Evolutionary conservation across 306 rosid species (phyloP), one percentile per base, ranked within the genome.

Genomic region (Prunus mongolica): DNA sequence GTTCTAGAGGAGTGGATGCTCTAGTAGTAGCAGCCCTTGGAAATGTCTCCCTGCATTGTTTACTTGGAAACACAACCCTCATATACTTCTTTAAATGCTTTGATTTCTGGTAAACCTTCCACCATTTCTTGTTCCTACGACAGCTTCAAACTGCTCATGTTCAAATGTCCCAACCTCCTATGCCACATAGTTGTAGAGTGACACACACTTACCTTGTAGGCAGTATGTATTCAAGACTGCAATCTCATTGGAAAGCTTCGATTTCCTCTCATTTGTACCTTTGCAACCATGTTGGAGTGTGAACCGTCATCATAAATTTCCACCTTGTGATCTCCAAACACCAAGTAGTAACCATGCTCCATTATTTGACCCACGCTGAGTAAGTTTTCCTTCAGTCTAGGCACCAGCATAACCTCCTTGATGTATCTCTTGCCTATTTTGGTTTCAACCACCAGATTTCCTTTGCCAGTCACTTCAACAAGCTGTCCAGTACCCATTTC

Each of bases 361-460:
- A 57, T 8, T 2, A 57, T 22, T 0, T 57, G 0, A 4, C 16
- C 0, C 8, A 56, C 15, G 11, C 3, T 57, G 0, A 9, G 30
- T 10, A 57, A 0, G 2, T 57, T 57, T 5, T 3, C 2, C 2
- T 56, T 20, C 0, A 20, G 14, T 9, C 62, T 6, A 1, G 1
- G 24, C 1, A 57, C 30, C 2, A 22, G 2, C 30, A 22, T 57
- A 0, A 22, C 30, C 20, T 57, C 6, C 4, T 27, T 27, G 3
- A 27, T 27, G 28, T 2, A 27, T 27, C 2, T 27, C 28, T 27
- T 0, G 28, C 28, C 28, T 27, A 27, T 27, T 27, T 27, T 27
- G 2, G 28, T 27, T 27, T 27, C 28, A 27, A 27, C 28, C 28
- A 27, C 28, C 0, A 27, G 28, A 27, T 27, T 27, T 27, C 28